Evolutionary conservation across 1,284 basidiomycete species (phyloP), one percentile per base, ranked within the genome.

Genomic region (Sporisorium graminicola): DNA sequence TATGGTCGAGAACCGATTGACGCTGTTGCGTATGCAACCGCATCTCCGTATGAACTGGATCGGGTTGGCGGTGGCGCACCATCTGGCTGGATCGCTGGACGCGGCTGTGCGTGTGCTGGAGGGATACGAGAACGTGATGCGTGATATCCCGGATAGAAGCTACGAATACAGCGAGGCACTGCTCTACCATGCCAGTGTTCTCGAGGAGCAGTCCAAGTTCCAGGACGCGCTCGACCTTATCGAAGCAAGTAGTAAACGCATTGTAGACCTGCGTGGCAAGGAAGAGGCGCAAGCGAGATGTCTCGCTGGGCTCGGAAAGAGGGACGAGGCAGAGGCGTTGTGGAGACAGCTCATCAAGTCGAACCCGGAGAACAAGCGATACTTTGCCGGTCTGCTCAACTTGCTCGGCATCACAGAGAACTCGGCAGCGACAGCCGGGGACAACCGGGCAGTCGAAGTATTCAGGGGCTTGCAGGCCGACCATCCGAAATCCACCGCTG

Each of bases 11-110:
- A 93, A 93, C 1, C 91, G 97, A 7, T 90, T 93, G 79, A 91
- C 90, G 18, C 90, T 98, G 65, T 89, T 98, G 37, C 89, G 89
- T 57, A 87, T 94, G 26, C 91, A 96, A 26, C 94, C 96, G 0
- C 91, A 92, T 68, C 87, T 93, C 26, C 92, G 96, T 14, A 90
- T 92, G 63, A 93, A 95, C 85, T 99, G 97, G 97, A 88, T 95
- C 57, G 93, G 90, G 1, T 88, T 97, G 57, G 94, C 95, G 16
- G 90, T 98, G 26, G 94, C 95, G 1, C 92, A 95, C 85, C 92
- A 94, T 82, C 88, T 99, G 22, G 92, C 91, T 66, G 92, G 92
- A 7, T 92, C 94, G 78, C 85, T 90, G 6, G 84, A 87, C 6
- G 92, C 94, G 81, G 92, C 94, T 2, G 90, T 90, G 77, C 90